Conservation (phyloP, 2,329 filamentous ascomycete species). For the Curvularia sp. region DNA sequence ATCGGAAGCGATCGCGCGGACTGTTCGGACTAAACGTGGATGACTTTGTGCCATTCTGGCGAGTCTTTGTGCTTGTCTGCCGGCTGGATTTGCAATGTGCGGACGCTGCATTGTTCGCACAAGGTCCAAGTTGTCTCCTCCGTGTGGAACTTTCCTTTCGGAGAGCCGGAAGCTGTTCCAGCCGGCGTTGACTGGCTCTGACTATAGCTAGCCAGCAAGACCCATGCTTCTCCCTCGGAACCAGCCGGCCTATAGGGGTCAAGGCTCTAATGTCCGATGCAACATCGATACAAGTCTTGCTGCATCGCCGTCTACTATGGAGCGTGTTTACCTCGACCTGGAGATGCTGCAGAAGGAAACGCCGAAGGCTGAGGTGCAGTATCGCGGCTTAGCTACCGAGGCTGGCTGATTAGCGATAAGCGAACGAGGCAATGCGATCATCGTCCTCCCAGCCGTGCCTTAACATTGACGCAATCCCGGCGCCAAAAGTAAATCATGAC, state of each 20-base stretch:
- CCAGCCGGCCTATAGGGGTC: background rate
- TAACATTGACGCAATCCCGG: constrained; percentile 27
- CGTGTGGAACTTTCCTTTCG: constrained; percentile 22
- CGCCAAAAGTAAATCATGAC: constrained; percentile 4
- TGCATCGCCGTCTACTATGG: background rate
- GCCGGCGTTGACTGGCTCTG: background rate
- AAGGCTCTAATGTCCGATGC: background rate
- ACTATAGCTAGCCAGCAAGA: background rate
- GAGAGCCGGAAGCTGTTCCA: constrained; percentile 23
- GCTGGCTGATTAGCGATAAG: constrained; percentile 24
- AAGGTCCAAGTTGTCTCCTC: constrained; percentile 13
- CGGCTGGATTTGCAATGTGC: constrained; percentile 5
- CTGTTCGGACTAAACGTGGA: constrained; percentile 30
- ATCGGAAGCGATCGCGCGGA: constrained; percentile 15
- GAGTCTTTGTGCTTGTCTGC: constrained; percentile 9
- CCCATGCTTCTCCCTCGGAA: background rate
- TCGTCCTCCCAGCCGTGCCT: constrained; percentile 13
- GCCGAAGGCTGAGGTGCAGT: constrained; percentile 9
- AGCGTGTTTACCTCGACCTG: background rate
- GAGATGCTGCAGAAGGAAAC: background rate
- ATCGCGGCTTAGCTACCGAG: constrained; percentile 23
- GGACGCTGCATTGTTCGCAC: constrained; percentile 18
- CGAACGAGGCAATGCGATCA: constrained; percentile 22
- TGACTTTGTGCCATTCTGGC: constrained; percentile 6
- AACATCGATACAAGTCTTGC: background rate